Conservation (phyloP, 2,329 filamentous ascomycete genomes). For the Aspergillus ibericus region DNA sequence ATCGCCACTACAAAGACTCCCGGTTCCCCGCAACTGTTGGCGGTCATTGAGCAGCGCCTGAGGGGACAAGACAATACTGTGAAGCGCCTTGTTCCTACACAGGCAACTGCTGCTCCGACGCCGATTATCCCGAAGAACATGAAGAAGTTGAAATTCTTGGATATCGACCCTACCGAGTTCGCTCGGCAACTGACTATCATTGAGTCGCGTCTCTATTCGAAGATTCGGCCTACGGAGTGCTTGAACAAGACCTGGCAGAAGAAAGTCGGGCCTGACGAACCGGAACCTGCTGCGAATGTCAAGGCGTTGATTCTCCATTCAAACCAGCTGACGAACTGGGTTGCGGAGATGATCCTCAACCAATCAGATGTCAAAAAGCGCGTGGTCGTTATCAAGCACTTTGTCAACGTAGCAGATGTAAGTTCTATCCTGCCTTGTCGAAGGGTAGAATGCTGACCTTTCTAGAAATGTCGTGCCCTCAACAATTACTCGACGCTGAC, state of each 20-base stretch:
- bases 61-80: conserved; percentile 83
- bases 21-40: conserved; percentile 79
- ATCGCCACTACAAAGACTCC: conserved; percentile 93
- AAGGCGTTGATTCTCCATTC: conserved; percentile 96
- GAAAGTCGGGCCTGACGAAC: conserved; percentile 71
- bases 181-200: conserved; percentile 97
- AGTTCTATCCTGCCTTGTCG: conserved; percentile 11
- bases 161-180: conserved; percentile 94
- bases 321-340: conserved; percentile 99
- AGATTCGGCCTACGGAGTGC: conserved; percentile 94
- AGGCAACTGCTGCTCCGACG: conserved; percentile 76
- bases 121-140: conserved; percentile 98
- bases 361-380: conserved; percentile 94
- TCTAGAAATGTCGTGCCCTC: conserved; percentile 82
- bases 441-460: conserved; percentile 12
- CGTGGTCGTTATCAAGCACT: conserved; percentile 97
- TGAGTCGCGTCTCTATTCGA: conserved; percentile 89
- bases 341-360: conserved; percentile 96
- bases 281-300: conserved; percentile 85
- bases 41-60: conserved; percentile 83
- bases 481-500: conserved; percentile 99
- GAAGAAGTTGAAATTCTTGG: conserved; percentile 98
- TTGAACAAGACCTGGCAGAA: conserved; percentile 99
- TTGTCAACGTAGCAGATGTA: conserved; percentile 93
- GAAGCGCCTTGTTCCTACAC: conserved; percentile 81